phyloP scores from a whole-genome alignment of 441 rosid species.

The Eutrema salsugineum region DNA sequence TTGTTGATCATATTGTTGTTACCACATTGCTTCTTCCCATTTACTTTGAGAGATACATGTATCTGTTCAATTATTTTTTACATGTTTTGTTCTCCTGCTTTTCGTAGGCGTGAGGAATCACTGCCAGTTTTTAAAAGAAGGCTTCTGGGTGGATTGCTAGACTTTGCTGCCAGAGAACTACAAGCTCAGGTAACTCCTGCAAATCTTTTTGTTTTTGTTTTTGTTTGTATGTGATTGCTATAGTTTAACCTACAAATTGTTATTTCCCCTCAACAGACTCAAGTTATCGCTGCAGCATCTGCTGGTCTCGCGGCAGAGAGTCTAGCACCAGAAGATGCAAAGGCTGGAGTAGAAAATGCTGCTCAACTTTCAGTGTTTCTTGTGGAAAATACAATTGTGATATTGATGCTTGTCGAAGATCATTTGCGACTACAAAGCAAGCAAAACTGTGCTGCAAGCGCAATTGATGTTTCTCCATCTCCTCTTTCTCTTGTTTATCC shows the following conservation, averaged over 20 bases:
- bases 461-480: constrained; percentile 57
- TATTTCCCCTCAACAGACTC: constrained; percentile 62
- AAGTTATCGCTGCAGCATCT: constrained; percentile 98
- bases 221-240: neutral
- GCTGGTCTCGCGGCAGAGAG: constrained; percentile 99
- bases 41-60: neutral
- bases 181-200: constrained; percentile 75
- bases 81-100: constrained; percentile 1
- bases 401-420: constrained; percentile 97
- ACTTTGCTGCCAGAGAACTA: constrained; percentile 91
- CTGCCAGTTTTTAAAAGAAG: constrained; percentile 89
- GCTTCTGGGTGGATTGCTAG: constrained; percentile 90
- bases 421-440: constrained; percentile 93
- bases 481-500: constrained; percentile 76
- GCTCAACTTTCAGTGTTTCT: constrained; percentile 91
- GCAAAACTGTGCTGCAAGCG: constrained; percentile 51
- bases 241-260: constrained; percentile 23
- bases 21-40: neutral
- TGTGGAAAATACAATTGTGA: constrained; percentile 96
- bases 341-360: constrained; percentile 81
- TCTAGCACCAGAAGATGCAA: constrained; percentile 76
- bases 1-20: neutral
- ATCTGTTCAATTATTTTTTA: neutral
- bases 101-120: constrained; percentile 86
- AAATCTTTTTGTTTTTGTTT: too few relatives aligned